Conservation (phyloP, 148 eudicot species). For the Tetragonia tetragonoides region DNA sequence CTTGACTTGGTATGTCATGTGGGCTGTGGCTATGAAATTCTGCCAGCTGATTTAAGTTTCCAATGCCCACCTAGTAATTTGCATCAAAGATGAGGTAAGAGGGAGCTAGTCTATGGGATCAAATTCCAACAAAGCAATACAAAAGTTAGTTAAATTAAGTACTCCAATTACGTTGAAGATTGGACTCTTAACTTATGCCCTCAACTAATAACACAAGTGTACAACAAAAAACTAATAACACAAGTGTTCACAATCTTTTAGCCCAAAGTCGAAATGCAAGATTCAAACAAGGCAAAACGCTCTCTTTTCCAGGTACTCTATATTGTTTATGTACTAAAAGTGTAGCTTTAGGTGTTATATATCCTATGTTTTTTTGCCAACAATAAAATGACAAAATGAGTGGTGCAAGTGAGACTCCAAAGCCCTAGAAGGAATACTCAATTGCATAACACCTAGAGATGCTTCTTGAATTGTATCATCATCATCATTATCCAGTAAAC, state of each 20-base stretch:
- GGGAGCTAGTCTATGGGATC: slow-evolving; percentile 1
- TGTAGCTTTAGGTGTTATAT: neutral
- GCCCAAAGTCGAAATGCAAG: slow-evolving; percentile 6
- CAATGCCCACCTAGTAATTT: slow-evolving; percentile 17
- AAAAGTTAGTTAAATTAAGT: slow-evolving; percentile 7
- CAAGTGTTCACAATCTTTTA: neutral
- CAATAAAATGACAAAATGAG: slow-evolving; percentile 11
- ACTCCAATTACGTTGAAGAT: slow-evolving; percentile 6
- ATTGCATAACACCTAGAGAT: slow-evolving; percentile 27
- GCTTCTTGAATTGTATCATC: slow-evolving; percentile 1
- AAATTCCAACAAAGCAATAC: slow-evolving; percentile 12
- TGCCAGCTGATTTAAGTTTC: slow-evolving; percentile 3
- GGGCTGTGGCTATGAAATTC: neutral
- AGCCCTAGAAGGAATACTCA: slow-evolving; percentile 1
- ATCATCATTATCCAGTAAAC: slow-evolving; percentile 1
- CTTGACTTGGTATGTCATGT: too few species aligned
- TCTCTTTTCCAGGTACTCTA: neutral
- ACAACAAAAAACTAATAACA: too few species aligned
- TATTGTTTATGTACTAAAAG: too few species aligned
- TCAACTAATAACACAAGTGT: neutral
- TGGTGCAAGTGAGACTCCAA: neutral
- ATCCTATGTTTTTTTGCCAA: slow-evolving; percentile 9
- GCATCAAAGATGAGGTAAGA: slow-evolving; percentile 11
- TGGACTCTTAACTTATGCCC: neutral
- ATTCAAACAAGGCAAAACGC: neutral